Percentiles rank a stretch among this genome's conserved stretches.
phyloP scores from a whole-genome alignment of 1,139 yeast genomes.

The Taphrina wiesneri region DNA sequence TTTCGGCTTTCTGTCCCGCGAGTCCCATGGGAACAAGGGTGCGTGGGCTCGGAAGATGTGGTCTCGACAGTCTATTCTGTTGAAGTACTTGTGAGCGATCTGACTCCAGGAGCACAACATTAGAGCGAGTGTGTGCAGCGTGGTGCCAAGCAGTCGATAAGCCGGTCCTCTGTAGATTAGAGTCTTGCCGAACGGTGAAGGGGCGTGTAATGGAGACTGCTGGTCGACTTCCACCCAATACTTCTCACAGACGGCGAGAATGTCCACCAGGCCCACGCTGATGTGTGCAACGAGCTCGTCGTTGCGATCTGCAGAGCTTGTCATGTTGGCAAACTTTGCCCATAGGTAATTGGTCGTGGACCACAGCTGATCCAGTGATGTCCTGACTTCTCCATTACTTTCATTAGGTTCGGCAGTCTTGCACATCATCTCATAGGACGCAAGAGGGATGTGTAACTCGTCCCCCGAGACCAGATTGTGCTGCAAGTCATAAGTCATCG shows the following conservation, averaged over 20 bases:
- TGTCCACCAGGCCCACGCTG: not conserved
- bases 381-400: not conserved
- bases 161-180: not conserved
- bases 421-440: not conserved
- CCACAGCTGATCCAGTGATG: constrained; percentile 5
- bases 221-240: not conserved
- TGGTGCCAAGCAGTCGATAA: not conserved
- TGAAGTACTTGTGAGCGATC: not conserved
- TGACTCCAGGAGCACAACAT: not conserved
- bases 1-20: not conserved
- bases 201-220: not conserved
- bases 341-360: not conserved
- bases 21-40: not conserved
- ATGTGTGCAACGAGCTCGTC: not conserved
- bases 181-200: not conserved
- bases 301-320: not conserved
- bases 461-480: not conserved
- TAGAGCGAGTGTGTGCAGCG: not conserved
- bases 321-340: not conserved
- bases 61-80: not conserved
- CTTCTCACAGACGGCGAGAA: not conserved
- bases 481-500: constrained; percentile 5
- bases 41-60: constrained; percentile 1
- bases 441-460: not conserved
- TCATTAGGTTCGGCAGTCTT: not conserved